Evolutionary conservation across 2,329 filamentous ascomycete species (phyloP), one percentile per base, ranked within the genome.

Genomic region (Teratosphaeria nubilosa): DNA sequence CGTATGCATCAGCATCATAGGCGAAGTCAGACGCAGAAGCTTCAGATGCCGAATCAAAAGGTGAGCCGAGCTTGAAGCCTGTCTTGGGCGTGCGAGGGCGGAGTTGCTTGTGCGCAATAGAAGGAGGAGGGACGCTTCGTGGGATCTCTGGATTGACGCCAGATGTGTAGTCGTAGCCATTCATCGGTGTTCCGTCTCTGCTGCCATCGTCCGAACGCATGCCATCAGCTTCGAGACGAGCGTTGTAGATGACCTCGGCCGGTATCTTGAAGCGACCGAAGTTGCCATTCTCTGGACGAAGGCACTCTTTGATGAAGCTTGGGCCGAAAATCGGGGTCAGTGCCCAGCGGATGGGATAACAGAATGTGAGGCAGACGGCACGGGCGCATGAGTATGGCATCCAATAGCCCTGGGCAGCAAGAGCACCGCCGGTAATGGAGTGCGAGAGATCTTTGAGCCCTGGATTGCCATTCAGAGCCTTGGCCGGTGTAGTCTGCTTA

Each of bases 331-430:
- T 80, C 5, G 94, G 94, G 9, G 94, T 94, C 57, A 99, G 76
- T 0, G 88, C 91, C 59, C 86, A 86, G 14, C 92, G 86, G 61
- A 99, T 95, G 37, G 82, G 77, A 71, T 86, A 85, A 75, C 92
- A 97, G 72, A 97, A 97, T 0, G 89, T 96, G 3, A 89, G 83
- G 67, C 91, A 95, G 55, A 99, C 78, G 11, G 90, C 91, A 73
- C 83, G 87, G 53, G 94, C 94, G 64, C 91, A 95, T 45, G 83
- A 77, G 67, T 86, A 97, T 1, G 92, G 92, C 82, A 97, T 90
- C 94, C 94, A 99, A 74, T 97, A 99, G 34, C 94, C 91, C 84
- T 99, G 94, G 56, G 91, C 92, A 60, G 84, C 84, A 58, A 97
- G 85, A 31, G 91, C 86, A 6, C 94, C 94, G 27, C 94, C 94